Conservation (phyloP, 2,329 filamentous ascomycete genomes). For the Fonsecaea monophora region DNA sequence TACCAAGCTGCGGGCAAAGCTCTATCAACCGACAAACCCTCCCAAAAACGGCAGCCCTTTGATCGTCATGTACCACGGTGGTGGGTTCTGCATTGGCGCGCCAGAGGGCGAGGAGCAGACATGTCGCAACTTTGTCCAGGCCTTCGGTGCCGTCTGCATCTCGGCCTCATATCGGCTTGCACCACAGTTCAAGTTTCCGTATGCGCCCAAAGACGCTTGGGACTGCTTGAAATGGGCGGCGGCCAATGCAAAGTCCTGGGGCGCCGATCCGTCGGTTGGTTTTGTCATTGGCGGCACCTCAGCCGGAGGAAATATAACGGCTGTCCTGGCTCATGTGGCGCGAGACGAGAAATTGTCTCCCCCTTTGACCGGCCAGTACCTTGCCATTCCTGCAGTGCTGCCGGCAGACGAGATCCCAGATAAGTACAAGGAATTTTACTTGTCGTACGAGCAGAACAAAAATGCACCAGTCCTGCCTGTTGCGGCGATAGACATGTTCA, state of each 20-base stretch:
- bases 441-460: conserved; percentile 51
- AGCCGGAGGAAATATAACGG: conserved; percentile 51
- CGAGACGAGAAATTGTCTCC: conserved; percentile 47
- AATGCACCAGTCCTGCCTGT: conserved; percentile 47
- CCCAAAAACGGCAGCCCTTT: conserved; percentile 33
- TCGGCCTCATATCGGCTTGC: conserved; percentile 37
- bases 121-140: conserved; percentile 37
- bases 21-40: conserved; percentile 37
- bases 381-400: conserved; percentile 51
- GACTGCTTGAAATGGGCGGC: conserved; percentile 42
- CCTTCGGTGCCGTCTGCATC: conserved; percentile 37
- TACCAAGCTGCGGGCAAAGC: conserved; percentile 38
- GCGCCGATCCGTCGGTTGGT: conserved; percentile 52
- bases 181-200: conserved; percentile 39
- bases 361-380: conserved; percentile 56
- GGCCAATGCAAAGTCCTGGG: conserved; percentile 47
- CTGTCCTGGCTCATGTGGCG: conserved; percentile 47
- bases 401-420: conserved; percentile 45
- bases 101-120: conserved; percentile 40
- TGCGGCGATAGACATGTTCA: conserved; percentile 42
- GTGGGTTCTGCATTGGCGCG: conserved; percentile 41
- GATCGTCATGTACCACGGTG: conserved; percentile 41
- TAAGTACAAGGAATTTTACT: conserved; percentile 46
- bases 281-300: conserved; percentile 60
- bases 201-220: conserved; percentile 38